These are phyloP conservation scores for Chrysanthemum seticuspe DNA, from an alignment of 129 eudicot genomes.

Conservation along the genomic window DNA sequence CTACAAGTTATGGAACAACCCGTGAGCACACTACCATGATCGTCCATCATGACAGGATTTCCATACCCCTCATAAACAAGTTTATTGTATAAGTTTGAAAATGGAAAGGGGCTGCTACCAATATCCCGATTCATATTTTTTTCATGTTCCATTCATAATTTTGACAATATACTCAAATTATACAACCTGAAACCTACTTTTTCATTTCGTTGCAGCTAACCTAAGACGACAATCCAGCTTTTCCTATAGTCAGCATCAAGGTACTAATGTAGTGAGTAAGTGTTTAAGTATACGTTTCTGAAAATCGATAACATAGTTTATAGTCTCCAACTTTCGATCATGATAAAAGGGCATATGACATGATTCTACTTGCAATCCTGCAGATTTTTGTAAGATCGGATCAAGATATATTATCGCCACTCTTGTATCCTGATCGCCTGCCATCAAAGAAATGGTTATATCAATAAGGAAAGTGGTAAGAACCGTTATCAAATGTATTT, in stretches of 20 bases:
- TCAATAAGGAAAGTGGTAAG: too few relatives aligned
- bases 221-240: conserved; percentile 76
- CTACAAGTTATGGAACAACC: too few relatives aligned
- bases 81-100: too few relatives aligned
- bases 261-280: conserved; percentile 34
- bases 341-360: conserved; percentile 37
- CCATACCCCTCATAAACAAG: too few relatives aligned
- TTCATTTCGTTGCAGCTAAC: conserved; percentile 53
- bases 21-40: too few relatives aligned
- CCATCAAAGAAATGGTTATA: too few relatives aligned
- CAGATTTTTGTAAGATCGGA: conserved; percentile 79
- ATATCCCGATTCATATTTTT: neutral
- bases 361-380: conserved; percentile 54
- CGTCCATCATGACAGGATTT: too few relatives aligned
- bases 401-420: conserved; percentile 87
- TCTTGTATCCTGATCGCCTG: neutral
- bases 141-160: neutral
- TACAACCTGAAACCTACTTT: conserved; percentile 11
- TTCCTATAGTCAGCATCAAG: conserved; percentile 81
- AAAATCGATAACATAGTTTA: neutral
- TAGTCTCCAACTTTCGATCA: conserved; percentile 9
- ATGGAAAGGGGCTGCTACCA: too few relatives aligned
- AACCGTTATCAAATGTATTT: too few relatives aligned
- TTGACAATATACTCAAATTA: neutral
- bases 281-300: neutral